Evolutionary conservation across 306 rosid genomes (phyloP).

Genomic region (Potentilla sterilis): DNA sequence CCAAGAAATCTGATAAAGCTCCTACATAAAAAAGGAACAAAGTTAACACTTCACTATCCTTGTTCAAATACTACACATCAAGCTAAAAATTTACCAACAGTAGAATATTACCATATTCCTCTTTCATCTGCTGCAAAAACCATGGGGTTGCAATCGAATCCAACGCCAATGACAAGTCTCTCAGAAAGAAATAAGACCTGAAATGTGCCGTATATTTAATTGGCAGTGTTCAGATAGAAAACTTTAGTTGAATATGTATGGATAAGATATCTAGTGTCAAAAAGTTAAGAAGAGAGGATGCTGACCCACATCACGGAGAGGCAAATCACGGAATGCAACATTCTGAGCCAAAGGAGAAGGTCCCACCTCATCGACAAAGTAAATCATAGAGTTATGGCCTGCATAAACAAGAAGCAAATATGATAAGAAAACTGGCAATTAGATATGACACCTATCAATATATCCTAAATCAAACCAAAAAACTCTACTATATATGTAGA

Average conservation of each 20-base stretch:
- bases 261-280: slow-evolving; percentile 23
- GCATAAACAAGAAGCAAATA: slow-evolving; percentile 26
- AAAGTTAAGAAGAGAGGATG: slow-evolving; percentile 64
- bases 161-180: slow-evolving; percentile 80
- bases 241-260: slow-evolving; percentile 30
- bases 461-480: slow-evolving; percentile 6
- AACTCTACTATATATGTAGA: slow-evolving; percentile 6
- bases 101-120: slow-evolving; percentile 64
- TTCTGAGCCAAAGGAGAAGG: slow-evolving; percentile 95
- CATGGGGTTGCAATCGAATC: slow-evolving; percentile 89
- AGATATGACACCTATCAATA: slow-evolving; percentile 4
- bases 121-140: slow-evolving; percentile 79
- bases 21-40: slow-evolving; percentile 44
- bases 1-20: slow-evolving; percentile 78
- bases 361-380: slow-evolving; percentile 89
- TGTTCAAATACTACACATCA: slow-evolving; percentile 24
- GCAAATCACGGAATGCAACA: slow-evolving; percentile 86
- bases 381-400: slow-evolving; percentile 94
- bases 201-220: slow-evolving; percentile 29
- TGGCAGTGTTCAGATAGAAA: slow-evolving; percentile 36
- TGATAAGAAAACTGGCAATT: slow-evolving; percentile 6
- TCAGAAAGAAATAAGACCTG: slow-evolving; percentile 95
- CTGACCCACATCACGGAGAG: slow-evolving; percentile 99
- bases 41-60: slow-evolving; percentile 20
- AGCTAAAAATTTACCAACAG: not conserved